Percentiles rank a stretch among this genome's conserved stretches.
These are phyloP conservation scores for Citrullus mucosospermus DNA, from an alignment of 306 rosid genomes.

Conservation along the genomic window DNA sequence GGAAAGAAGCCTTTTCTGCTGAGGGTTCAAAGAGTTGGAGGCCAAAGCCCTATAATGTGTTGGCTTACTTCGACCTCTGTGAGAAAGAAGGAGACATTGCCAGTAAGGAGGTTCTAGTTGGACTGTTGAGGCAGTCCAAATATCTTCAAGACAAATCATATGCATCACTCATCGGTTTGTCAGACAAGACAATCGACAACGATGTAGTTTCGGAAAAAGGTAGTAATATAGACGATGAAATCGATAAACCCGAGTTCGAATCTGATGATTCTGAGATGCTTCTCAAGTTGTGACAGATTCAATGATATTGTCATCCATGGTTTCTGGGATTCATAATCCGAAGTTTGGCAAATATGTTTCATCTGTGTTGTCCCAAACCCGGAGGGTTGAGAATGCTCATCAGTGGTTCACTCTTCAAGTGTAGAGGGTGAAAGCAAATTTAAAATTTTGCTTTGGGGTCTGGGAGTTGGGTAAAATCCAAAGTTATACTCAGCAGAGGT, in stretches of 20 bases:
- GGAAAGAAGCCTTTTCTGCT: constrained; percentile 56
- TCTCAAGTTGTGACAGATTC: constrained; percentile 17
- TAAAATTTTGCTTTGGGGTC: not conserved
- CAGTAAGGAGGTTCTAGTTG: constrained; percentile 39
- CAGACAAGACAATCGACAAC: constrained; percentile 12
- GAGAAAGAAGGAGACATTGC: constrained; percentile 34
- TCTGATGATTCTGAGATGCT: constrained; percentile 43
- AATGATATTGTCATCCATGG: not conserved
- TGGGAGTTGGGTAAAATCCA: not conserved
- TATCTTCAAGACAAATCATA: constrained; percentile 26
- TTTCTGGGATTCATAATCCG: not conserved
- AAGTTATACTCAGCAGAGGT: not conserved
- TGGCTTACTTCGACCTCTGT: constrained; percentile 44
- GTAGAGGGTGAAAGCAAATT: not conserved
- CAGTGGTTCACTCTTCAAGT: not conserved
- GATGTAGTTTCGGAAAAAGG: constrained; percentile 13
- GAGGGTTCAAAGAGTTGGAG: constrained; percentile 58
- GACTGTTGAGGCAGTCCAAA: constrained; percentile 42
- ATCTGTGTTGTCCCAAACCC: not conserved
- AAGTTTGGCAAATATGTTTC: not conserved
- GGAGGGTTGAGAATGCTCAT: not conserved
- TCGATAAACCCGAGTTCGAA: constrained; percentile 12
- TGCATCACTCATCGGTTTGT: constrained; percentile 43
- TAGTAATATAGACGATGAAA: constrained; percentile 11
- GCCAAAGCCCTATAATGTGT: constrained; percentile 43